Conservation (phyloP, 2,329 filamentous ascomycete genomes). For the Calycina herbarum region DNA sequence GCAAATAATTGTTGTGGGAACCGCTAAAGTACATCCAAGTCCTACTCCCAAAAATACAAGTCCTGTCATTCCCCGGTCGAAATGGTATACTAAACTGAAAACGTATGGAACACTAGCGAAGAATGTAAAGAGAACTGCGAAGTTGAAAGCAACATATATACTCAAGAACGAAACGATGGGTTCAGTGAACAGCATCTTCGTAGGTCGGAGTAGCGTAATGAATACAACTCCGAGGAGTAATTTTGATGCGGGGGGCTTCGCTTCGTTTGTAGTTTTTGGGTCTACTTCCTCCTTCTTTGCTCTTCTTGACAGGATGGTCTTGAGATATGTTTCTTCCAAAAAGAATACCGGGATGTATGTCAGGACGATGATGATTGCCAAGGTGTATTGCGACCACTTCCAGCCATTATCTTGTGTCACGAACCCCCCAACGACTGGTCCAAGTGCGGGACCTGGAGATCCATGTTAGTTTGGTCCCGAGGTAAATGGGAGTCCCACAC, state of each 20-base stretch:
- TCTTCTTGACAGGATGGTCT: neutral
- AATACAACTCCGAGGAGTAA: constrained; percentile 17
- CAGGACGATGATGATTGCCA: constrained; percentile 17
- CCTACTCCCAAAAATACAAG: constrained; percentile 24
- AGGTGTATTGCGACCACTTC: constrained; percentile 25
- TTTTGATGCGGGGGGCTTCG: constrained; percentile 14
- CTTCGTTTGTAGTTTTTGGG: neutral
- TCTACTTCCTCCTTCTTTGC: neutral
- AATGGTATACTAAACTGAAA: constrained; percentile 46
- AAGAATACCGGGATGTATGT: constrained; percentile 17
- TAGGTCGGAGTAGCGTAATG: constrained; percentile 38
- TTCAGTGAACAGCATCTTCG: constrained; percentile 61
- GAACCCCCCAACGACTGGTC: constrained; percentile 27
- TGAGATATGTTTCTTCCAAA: constrained; percentile 11
- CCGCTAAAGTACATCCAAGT: constrained; percentile 17
- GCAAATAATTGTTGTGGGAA: constrained; percentile 41
- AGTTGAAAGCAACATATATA: constrained; percentile 51
- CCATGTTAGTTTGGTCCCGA: neutral
- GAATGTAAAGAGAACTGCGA: constrained; percentile 53
- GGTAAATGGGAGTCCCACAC: neutral
- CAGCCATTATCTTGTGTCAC: constrained; percentile 22
- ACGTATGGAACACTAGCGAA: constrained; percentile 52
- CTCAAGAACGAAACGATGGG: constrained; percentile 60
- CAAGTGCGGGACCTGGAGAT: constrained; percentile 14
- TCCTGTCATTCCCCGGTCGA: constrained; percentile 34